Percentiles rank a stretch among this genome's conserved stretches.
Conservation (phyloP, 495 filamentous ascomycete genomes). For the Stereocaulon alpinum region DNA sequence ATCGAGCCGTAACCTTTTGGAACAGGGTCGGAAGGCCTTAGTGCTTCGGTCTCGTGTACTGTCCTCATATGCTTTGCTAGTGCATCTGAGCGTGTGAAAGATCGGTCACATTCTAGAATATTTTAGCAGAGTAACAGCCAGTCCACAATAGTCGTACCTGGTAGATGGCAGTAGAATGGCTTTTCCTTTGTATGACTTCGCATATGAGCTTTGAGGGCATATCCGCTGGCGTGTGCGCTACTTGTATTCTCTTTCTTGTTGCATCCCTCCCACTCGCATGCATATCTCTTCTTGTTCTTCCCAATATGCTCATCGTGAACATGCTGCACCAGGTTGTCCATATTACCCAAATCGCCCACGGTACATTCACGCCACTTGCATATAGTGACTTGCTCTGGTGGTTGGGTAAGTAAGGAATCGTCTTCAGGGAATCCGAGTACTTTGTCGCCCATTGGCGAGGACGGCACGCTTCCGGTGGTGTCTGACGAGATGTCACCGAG, state of each 20-base stretch:
- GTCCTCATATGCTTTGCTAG: conserved; percentile 98
- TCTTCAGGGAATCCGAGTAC: conserved; percentile 53
- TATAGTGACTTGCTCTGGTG: conserved; percentile 67
- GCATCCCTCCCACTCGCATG: conserved; percentile 92
- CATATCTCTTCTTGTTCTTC: conserved; percentile 70
- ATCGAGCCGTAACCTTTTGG: conserved; percentile 59
- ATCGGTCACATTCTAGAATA: conserved; percentile 83
- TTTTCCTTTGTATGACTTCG: conserved; percentile 95
- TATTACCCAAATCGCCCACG: conserved; percentile 72
- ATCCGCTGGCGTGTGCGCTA: conserved; percentile 81
- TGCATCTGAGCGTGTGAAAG: conserved; percentile 93
- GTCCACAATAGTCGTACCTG: conserved; percentile 47
- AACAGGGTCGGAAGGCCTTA: conserved; percentile 78
- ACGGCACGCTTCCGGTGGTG: conserved; percentile 66
- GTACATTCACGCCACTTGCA: conserved; percentile 86
- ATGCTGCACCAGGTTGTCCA: conserved; percentile 88
- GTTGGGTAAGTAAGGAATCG: conserved; percentile 57
- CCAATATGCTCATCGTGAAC: conserved; percentile 92
- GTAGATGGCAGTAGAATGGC: conserved; percentile 90
- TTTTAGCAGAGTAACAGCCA: background rate
- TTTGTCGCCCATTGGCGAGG: conserved; percentile 34
- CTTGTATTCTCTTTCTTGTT: conserved; percentile 54
- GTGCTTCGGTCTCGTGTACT: conserved; percentile 91
- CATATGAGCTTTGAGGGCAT: conserved; percentile 95
- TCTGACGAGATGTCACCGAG: conserved; percentile 68